A percentile compares a stretch with the other conserved stretches of the same genome.
Evolutionary conservation across 73 alveolate species (phyloP).

Genomic region (Loxodes magnus): DNA sequence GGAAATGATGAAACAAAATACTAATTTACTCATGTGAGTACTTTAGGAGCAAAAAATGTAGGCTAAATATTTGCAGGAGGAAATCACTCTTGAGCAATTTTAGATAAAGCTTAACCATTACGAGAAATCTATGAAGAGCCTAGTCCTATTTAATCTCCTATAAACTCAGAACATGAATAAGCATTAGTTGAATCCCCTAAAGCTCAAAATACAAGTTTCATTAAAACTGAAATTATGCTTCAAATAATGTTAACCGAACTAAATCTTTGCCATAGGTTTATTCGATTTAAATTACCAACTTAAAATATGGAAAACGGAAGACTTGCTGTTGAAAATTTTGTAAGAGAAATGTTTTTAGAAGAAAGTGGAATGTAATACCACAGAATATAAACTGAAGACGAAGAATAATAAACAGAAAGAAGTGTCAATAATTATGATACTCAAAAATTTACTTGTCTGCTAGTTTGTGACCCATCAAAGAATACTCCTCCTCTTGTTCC

Average conservation of each 20-base stretch:
- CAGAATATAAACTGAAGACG: constrained; percentile 39
- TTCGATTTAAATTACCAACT: constrained; percentile 44
- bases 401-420: constrained; percentile 17
- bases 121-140: constrained; percentile 58
- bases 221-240: constrained; percentile 31
- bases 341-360: constrained; percentile 15
- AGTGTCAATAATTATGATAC: constrained; percentile 17
- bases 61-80: constrained; percentile 90
- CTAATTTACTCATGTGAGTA: constrained; percentile 54
- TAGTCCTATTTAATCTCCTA: constrained; percentile 20
- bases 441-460: constrained; percentile 12
- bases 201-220: too few species aligned
- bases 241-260: constrained; percentile 72
- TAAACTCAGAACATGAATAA: background rate
- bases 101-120: constrained; percentile 72
- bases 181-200: too few species aligned
- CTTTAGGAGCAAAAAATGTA: constrained; percentile 64
- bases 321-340: constrained; percentile 31
- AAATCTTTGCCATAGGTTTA: constrained; percentile 71
- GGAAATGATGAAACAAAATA: constrained; percentile 77
- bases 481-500: constrained; percentile 15
- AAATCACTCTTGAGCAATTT: constrained; percentile 90
- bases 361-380: constrained; percentile 44
- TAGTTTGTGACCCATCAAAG: constrained; percentile 33
- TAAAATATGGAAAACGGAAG: constrained; percentile 22